These are phyloP conservation scores for Haplographium delicatum DNA, from an alignment of 495 filamentous ascomycete species.

Conservation along the genomic window DNA sequence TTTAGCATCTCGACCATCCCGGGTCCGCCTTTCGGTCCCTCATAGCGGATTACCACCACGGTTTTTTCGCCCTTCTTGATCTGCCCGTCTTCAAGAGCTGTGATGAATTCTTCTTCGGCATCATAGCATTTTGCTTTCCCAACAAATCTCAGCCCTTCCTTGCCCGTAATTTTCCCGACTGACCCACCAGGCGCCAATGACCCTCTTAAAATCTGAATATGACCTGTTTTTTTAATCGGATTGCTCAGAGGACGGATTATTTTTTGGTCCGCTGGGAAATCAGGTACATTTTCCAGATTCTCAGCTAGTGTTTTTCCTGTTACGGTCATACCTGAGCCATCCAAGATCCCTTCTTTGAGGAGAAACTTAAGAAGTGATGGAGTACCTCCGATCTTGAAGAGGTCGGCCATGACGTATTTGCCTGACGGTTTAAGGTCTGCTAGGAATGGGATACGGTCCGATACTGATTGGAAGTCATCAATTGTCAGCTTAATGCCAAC, in stretches of 20 bases:
- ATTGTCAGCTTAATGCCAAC: slow-evolving; percentile 92
- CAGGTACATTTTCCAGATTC: slow-evolving; percentile 73
- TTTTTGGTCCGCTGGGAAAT: slow-evolving; percentile 77
- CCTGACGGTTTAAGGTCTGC: slow-evolving; percentile 96
- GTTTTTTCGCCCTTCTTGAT: slow-evolving; percentile 97
- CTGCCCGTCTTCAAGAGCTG: slow-evolving; percentile 69
- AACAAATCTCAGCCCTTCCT: slow-evolving; percentile 85
- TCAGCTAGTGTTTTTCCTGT: slow-evolving; percentile 90
- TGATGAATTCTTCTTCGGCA: slow-evolving; percentile 74
- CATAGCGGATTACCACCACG: slow-evolving; percentile 95
- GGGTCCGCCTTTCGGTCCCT: slow-evolving; percentile 75
- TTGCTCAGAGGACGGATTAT: slow-evolving; percentile 89
- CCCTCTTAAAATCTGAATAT: slow-evolving; percentile 95
- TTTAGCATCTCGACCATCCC: slow-evolving; percentile 91
- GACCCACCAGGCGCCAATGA: slow-evolving; percentile 84
- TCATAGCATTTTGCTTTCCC: slow-evolving; percentile 88
- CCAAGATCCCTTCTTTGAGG: slow-evolving; percentile 81
- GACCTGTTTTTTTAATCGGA: slow-evolving; percentile 90
- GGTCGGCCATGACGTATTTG: slow-evolving; percentile 93
- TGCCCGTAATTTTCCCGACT: slow-evolving; percentile 98
- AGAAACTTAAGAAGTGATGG: slow-evolving; percentile 88
- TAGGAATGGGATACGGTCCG: slow-evolving; percentile 85
- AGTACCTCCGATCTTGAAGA: slow-evolving; percentile 86
- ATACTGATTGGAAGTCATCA: slow-evolving; percentile 95
- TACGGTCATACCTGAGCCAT: slow-evolving; percentile 84